Evolutionary conservation across 2,329 filamentous ascomycete species (phyloP), one percentile per base, ranked within the genome.

Genomic region (Aspergillus glaucus): DNA sequence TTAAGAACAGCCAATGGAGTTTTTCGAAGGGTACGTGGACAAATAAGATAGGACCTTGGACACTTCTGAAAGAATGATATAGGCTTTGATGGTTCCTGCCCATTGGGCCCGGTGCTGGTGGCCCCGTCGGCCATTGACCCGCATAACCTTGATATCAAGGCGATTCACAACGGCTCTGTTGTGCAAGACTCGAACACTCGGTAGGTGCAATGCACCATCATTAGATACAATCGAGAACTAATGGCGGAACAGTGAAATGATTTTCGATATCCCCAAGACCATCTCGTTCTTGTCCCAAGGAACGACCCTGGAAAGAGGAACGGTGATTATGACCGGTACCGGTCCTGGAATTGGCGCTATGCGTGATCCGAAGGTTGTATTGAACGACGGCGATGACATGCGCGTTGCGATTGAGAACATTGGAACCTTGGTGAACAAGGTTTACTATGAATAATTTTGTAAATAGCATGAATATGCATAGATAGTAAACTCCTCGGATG

Each of bases 311-410:
- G 66, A 64, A 45, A 55, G 55, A 9, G 69, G 69, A 6, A 70
- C 67, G 1, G 44, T 72, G 15, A 70, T 71, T 46, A 64, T 72
- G 59, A 71, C 68, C 6, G 69, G 69, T 17, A 73, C 72, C 1
- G 66, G 66, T 0, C 64, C 67, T 0, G 72, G 74, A 21, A 72
- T 76, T 15, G 74, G 74, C 4, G 64, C 66, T 3, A 68, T 69
- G 56, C 62, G 68, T 30, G 64, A 67, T 26, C 70, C 71, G 0
- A 71, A 71, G 44, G 59, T 72, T 19, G 64, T 62, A 6, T 50
- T 75, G 36, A 62, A 59, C 12, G 50, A 67, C 43, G 66, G 64
- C 4, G 70, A 73, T 55, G 64, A 69, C 44, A 69, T 73, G 44
- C 55, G 64, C 30, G 65, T 74, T 3, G 59, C 67, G 43, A 68